phyloP scores from a whole-genome alignment of 805 yeast genomes.

The Candida easanensis region DNA sequence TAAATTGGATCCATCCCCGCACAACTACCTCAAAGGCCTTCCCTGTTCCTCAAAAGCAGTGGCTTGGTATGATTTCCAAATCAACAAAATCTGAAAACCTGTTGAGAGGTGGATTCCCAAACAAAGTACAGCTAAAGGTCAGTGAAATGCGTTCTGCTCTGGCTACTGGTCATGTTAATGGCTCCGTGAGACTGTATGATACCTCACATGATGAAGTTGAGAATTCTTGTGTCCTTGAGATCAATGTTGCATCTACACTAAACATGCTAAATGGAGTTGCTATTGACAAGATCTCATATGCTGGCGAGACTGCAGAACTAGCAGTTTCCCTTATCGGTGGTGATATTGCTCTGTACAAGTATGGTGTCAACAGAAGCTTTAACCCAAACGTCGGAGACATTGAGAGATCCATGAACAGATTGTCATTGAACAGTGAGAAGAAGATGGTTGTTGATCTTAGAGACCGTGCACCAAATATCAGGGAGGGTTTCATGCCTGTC shows the following conservation, averaged over 20 bases:
- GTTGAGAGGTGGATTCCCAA: constrained; percentile 79
- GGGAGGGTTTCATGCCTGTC: constrained; percentile 63
- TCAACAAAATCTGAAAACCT: constrained; percentile 42
- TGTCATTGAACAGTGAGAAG: constrained; percentile 29
- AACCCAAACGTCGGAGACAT: constrained; percentile 35
- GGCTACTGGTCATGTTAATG: constrained; percentile 85
- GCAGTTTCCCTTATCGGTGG: constrained; percentile 67
- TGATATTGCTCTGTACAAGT: constrained; percentile 72
- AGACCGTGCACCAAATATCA: constrained; percentile 49
- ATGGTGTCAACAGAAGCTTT: constrained; percentile 50
- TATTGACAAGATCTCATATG: constrained; percentile 63
- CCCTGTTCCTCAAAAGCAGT: constrained; percentile 58
- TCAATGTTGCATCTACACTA: constrained; percentile 50
- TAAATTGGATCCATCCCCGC: constrained; percentile 76
- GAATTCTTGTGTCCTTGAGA: constrained; percentile 56
- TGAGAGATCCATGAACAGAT: constrained; percentile 28
- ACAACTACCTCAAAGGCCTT: constrained; percentile 55
- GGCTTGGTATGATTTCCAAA: constrained; percentile 77
- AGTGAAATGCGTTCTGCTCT: constrained; percentile 54
- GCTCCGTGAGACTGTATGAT: constrained; percentile 81
- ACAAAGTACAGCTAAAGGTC: constrained; percentile 44
- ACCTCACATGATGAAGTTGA: constrained; percentile 72
- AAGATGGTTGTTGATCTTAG: constrained; percentile 44
- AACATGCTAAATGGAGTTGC: constrained; percentile 42
- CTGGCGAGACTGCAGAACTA: constrained; percentile 74